These are phyloP conservation scores for Nepenthes mirabilis DNA, from an alignment of 148 eudicot species.

Conservation along the genomic window DNA sequence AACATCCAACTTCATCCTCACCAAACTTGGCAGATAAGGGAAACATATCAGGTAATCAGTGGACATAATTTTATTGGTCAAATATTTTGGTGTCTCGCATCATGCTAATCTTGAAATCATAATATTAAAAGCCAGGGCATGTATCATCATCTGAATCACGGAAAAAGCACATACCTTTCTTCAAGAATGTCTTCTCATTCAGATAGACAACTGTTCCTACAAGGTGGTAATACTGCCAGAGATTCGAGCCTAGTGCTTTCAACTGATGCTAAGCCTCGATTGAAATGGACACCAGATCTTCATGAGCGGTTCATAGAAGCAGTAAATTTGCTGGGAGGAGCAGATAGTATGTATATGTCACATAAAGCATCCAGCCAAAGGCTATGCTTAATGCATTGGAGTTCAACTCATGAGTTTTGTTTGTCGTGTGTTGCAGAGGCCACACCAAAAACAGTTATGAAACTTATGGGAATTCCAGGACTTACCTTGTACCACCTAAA, in stretches of 20 bases:
- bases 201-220: slow-evolving; percentile 68
- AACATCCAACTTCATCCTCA: slow-evolving; percentile 10
- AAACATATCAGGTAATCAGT: slow-evolving; percentile 1
- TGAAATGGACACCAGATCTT: slow-evolving; percentile 90
- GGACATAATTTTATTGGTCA: neutral
- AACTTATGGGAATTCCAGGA: slow-evolving; percentile 90
- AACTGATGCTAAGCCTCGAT: slow-evolving; percentile 85
- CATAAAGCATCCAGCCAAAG: neutral
- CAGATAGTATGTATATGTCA: slow-evolving; percentile 55
- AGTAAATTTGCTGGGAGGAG: slow-evolving; percentile 91
- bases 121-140: slow-evolving; percentile 20
- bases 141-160: slow-evolving; percentile 57
- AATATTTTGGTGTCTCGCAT: slow-evolving; percentile 6
- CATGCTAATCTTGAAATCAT: slow-evolving; percentile 7
- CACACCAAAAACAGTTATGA: slow-evolving; percentile 86
- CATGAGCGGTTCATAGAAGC: slow-evolving; percentile 84
- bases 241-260: slow-evolving; percentile 84
- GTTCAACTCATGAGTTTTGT: slow-evolving; percentile 9
- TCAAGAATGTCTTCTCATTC: slow-evolving; percentile 42
- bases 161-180: slow-evolving; percentile 38
- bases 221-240: slow-evolving; percentile 45
- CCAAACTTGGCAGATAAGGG: neutral
- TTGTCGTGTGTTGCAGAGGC: slow-evolving; percentile 51
- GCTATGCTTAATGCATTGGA: neutral
- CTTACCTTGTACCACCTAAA: slow-evolving; percentile 87